A percentile compares a stretch with the other conserved stretches of the same genome.
Evolutionary conservation across 495 filamentous ascomycete species (phyloP).

Genomic region (Daldinia concentrica): DNA sequence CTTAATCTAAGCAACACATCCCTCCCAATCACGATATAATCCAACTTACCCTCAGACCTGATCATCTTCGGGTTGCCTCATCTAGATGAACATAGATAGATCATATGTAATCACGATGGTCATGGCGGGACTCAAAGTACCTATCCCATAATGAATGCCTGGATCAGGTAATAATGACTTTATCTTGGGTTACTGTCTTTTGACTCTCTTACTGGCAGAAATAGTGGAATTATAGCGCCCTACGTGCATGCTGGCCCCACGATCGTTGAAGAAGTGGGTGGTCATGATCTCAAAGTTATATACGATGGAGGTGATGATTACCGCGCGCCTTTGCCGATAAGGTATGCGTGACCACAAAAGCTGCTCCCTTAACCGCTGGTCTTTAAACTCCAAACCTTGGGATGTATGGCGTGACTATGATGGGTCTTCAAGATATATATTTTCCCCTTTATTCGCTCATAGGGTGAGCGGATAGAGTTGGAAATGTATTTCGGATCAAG

Average conservation of each 20-base stretch:
- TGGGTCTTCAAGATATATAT: background rate
- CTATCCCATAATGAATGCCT: conserved; percentile 16
- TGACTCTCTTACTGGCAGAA: conserved; percentile 17
- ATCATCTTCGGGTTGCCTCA: background rate
- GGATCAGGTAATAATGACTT: conserved; percentile 6
- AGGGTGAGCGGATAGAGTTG: background rate
- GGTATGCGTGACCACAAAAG: background rate
- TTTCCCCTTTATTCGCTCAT: background rate
- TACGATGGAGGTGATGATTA: background rate
- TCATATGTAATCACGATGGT: conserved; percentile 20
- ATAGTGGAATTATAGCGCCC: conserved; percentile 12
- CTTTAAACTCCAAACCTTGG: background rate
- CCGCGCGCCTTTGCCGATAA: background rate
- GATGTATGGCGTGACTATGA: background rate
- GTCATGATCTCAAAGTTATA: background rate
- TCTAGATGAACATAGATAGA: conserved; percentile 10
- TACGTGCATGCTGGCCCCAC: conserved; percentile 17
- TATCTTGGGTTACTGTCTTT: conserved; percentile 5
- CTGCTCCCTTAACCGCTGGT: background rate
- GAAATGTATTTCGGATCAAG: conserved; percentile 5
- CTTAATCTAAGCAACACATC: background rate
- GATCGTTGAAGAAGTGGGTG: conserved; percentile 9
- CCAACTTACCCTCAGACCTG: background rate
- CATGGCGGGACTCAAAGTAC: conserved; percentile 3
- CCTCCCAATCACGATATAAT: background rate